These are phyloP conservation scores for Talaromyces sp. DNA, from an alignment of 2,329 filamentous ascomycete genomes.

Conservation along the genomic window DNA sequence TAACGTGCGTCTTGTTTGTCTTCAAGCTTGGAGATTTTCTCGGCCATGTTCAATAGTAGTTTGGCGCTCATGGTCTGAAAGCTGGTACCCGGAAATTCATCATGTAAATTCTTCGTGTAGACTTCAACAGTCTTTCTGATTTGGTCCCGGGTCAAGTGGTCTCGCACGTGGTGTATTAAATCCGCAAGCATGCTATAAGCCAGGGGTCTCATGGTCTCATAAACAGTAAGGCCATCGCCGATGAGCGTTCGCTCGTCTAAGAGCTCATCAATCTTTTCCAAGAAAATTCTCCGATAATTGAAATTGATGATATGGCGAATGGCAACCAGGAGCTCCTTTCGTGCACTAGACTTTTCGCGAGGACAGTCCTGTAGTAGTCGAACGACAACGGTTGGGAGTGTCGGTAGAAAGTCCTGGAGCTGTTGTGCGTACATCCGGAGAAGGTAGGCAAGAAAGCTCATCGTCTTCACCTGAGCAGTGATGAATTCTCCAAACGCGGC, in stretches of 20 bases:
- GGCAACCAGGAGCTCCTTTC: conserved; percentile 92
- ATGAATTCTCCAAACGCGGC: conserved; percentile 96
- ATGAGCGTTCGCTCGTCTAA: conserved; percentile 91
- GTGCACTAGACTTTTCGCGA: conserved; percentile 82
- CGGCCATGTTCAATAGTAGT: conserved; percentile 92
- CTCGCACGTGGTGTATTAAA: conserved; percentile 92
- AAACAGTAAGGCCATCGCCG: conserved; percentile 91
- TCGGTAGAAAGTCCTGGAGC: conserved; percentile 78
- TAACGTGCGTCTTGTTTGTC: conserved; percentile 93
- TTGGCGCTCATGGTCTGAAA: conserved; percentile 99
- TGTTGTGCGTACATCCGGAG: conserved; percentile 82
- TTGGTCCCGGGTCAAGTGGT: conserved; percentile 80
- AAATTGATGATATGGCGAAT: conserved; percentile 99
- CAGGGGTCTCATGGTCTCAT: conserved; percentile 90
- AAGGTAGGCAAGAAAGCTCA: conserved; percentile 95
- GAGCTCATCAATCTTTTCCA: conserved; percentile 89
- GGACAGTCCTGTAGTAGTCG: conserved; percentile 89
- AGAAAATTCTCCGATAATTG: conserved; percentile 92
- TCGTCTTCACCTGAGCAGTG: conserved; percentile 96
- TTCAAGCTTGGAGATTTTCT: conserved; percentile 89
- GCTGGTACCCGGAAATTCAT: conserved; percentile 93
- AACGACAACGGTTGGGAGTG: conserved; percentile 82
- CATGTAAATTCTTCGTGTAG: conserved; percentile 92
- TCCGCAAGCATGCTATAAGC: conserved; percentile 99
- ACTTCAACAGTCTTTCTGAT: conserved; percentile 95